These are phyloP conservation scores for Haplosporangium sp. DNA, from an alignment of 371 early-diverging fungal species.

Conservation along the genomic window DNA sequence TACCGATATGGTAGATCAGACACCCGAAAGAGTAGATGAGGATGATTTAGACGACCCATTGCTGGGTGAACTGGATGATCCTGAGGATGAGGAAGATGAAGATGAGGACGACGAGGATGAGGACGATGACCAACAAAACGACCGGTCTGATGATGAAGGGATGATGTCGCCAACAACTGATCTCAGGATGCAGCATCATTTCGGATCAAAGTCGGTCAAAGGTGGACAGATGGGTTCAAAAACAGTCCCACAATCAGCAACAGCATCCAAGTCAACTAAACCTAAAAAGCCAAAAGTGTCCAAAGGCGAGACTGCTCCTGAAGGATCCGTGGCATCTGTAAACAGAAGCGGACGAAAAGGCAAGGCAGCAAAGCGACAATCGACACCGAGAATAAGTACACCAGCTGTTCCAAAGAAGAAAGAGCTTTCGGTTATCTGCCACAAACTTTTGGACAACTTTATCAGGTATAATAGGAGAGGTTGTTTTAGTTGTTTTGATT, in stretches of 20 bases:
- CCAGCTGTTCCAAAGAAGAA: slow-evolving; percentile 52
- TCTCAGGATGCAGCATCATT: slow-evolving; percentile 14
- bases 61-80: slow-evolving; percentile 56
- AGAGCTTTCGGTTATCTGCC: slow-evolving; percentile 61
- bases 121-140: slow-evolving; percentile 13
- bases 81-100: slow-evolving; percentile 52
- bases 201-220: slow-evolving; percentile 29
- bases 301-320: slow-evolving; percentile 40
- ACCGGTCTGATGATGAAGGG: slow-evolving; percentile 12
- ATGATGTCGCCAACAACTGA: slow-evolving; percentile 18
- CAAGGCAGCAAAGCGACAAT: slow-evolving; percentile 23
- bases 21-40: slow-evolving; percentile 3
- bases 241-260: slow-evolving; percentile 28
- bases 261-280: slow-evolving; percentile 27
- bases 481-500: background rate
- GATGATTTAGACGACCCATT: slow-evolving; percentile 33
- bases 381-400: slow-evolving; percentile 47
- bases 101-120: slow-evolving; percentile 41
- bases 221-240: slow-evolving; percentile 27
- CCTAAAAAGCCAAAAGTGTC: slow-evolving; percentile 22
- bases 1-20: slow-evolving; percentile 2
- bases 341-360: slow-evolving; percentile 31
- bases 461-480: slow-evolving; percentile 58
- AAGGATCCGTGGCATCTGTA: slow-evolving; percentile 61
- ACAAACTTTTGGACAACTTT: slow-evolving; percentile 63